Percentiles rank a stretch among this genome's conserved stretches.
Evolutionary conservation across 768 basidiomycete genomes (phyloP).

Genomic region (Boletus rubescentipes): DNA sequence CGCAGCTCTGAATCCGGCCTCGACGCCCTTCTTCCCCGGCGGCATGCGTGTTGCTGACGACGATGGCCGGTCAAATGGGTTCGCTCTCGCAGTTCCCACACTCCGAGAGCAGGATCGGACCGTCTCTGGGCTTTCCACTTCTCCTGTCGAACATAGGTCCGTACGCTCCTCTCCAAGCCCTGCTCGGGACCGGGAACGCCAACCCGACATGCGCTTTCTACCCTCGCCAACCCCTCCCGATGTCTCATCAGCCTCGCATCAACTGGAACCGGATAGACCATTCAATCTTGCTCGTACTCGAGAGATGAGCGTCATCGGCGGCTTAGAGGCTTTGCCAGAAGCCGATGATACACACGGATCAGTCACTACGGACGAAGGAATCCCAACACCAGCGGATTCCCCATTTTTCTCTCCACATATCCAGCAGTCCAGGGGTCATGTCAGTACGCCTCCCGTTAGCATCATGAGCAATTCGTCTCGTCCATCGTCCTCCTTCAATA

Average conservation of each 20-base stretch:
- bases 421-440: slow-evolving; percentile 38
- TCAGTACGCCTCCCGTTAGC: slow-evolving; percentile 48
- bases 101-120: slow-evolving; percentile 44
- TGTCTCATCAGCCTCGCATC: slow-evolving; percentile 48
- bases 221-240: slow-evolving; percentile 39
- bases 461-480: slow-evolving; percentile 33
- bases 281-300: slow-evolving; percentile 42
- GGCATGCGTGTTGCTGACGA: slow-evolving; percentile 54
- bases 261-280: slow-evolving; percentile 45
- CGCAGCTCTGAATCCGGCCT: slow-evolving; percentile 76
- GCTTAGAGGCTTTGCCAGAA: slow-evolving; percentile 55
- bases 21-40: slow-evolving; percentile 83
- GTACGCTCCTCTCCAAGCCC: slow-evolving; percentile 72
- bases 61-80: slow-evolving; percentile 41
- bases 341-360: slow-evolving; percentile 49
- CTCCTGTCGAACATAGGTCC: slow-evolving; percentile 66
- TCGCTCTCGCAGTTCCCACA: slow-evolving; percentile 47
- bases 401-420: slow-evolving; percentile 42
- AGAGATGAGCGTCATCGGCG: slow-evolving; percentile 51
- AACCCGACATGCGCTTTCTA: slow-evolving; percentile 32
- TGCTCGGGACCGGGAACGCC: slow-evolving; percentile 35
- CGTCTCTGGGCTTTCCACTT: slow-evolving; percentile 55
- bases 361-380: slow-evolving; percentile 26
- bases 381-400: slow-evolving; percentile 25
- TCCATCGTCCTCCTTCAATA: slow-evolving; percentile 45